Evolutionary conservation across 257 asterid species (phyloP).

Genomic region (Rauvolfia tetraphylla): DNA sequence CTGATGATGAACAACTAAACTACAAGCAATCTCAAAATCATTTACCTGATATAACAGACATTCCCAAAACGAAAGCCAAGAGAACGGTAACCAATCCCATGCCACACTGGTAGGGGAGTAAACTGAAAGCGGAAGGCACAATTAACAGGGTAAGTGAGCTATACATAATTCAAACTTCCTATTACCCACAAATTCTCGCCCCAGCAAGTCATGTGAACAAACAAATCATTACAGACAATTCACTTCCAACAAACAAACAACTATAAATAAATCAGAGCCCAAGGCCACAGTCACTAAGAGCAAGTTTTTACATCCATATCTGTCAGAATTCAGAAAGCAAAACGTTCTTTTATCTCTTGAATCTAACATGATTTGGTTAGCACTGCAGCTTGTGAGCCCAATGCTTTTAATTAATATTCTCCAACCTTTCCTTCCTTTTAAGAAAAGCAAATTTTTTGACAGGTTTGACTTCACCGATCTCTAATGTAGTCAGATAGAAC

Average conservation of each 20-base stretch:
- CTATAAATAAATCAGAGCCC: not conserved
- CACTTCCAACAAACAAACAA: not conserved
- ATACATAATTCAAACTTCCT: not conserved
- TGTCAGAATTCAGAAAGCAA: not conserved
- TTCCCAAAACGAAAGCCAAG: conserved; percentile 96
- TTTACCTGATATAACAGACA: conserved; percentile 85
- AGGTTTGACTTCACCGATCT: not conserved
- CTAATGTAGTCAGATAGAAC: not conserved
- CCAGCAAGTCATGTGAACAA: not conserved
- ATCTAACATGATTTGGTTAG: not conserved
- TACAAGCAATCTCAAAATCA: not conserved
- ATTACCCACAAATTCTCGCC: not conserved
- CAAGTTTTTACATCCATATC: not conserved
- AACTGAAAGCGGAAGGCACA: conserved; percentile 40
- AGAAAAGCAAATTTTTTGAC: not conserved
- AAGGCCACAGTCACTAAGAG: not conserved
- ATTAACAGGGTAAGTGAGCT: not conserved
- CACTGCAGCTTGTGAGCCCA: not conserved
- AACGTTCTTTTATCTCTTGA: not conserved
- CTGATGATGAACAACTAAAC: not conserved
- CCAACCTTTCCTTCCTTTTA: not conserved
- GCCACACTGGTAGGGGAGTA: conserved; percentile 97
- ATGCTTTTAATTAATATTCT: not conserved
- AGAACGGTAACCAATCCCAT: conserved; percentile 83
- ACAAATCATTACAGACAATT: not conserved